phyloP scores from a whole-genome alignment of 306 rosid species.

The Glycyrrhiza uralensis region DNA sequence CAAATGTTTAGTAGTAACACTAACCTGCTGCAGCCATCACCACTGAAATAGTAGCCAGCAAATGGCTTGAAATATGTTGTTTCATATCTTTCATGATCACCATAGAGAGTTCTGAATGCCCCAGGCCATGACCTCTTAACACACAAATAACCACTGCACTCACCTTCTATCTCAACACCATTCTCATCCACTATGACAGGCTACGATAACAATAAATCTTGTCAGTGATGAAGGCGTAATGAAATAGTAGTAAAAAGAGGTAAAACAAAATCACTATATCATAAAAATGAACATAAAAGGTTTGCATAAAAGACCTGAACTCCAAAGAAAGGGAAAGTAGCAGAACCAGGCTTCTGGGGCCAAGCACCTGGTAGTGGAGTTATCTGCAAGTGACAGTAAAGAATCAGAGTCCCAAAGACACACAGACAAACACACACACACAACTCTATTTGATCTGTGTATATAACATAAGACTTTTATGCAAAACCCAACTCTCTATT shows the following conservation, averaged over 20 bases:
- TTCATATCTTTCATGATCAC: conserved; percentile 98
- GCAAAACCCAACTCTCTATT: conserved; percentile 11
- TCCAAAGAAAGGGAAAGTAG: conserved; percentile 98
- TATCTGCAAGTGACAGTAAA: conserved; percentile 53
- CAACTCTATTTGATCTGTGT: too few species aligned
- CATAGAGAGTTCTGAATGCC: conserved; percentile 93
- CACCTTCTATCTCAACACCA: conserved; percentile 89
- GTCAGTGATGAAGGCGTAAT: conserved; percentile 19
- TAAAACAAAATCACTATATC: background rate
- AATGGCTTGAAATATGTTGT: conserved; percentile 96
- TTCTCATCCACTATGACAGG: conserved; percentile 93
- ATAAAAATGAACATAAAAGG: conserved; percentile 13
- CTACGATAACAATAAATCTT: conserved; percentile 40
- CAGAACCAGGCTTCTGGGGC: conserved; percentile 99
- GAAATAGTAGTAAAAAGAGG: background rate
- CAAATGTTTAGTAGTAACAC: conserved; percentile 17
- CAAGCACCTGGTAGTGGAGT: conserved; percentile 98
- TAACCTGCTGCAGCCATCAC: conserved; percentile 97
- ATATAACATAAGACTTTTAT: background rate
- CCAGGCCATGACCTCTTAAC: conserved; percentile 93
- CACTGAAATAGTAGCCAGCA: conserved; percentile 90
- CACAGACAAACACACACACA: background rate
- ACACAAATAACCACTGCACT: conserved; percentile 92
- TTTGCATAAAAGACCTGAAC: conserved; percentile 60
- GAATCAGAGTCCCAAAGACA: conserved; percentile 12